phyloP scores from a whole-genome alignment of 2,329 filamentous ascomycete species.

The Colletotrichum sp. region DNA sequence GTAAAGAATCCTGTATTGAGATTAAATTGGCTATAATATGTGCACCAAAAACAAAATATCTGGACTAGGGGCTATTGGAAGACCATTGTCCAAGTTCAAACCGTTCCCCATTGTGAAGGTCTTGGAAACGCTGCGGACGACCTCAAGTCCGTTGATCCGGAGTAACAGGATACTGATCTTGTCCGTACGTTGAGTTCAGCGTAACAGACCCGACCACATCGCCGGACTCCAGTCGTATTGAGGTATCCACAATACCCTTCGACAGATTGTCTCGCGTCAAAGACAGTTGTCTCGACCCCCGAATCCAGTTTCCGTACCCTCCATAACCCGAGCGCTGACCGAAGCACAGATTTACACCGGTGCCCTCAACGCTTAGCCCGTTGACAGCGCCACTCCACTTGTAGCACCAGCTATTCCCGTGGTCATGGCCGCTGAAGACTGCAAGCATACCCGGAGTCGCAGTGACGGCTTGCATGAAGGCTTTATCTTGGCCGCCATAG shows the following conservation, averaged over 20 bases:
- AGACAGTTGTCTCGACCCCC: conserved; percentile 62
- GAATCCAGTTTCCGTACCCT: conserved; percentile 69
- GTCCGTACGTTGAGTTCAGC: conserved; percentile 65
- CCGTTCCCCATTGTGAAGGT: neutral
- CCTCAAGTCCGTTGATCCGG: conserved; percentile 34
- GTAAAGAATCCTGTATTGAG: too few species aligned
- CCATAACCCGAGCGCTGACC: conserved; percentile 73
- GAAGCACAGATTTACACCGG: conserved; percentile 58
- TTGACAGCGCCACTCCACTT: conserved; percentile 46
- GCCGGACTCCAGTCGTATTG: conserved; percentile 65
- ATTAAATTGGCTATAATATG: too few species aligned
- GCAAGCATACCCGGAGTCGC: conserved; percentile 59
- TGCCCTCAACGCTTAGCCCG: conserved; percentile 41
- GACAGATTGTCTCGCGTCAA: conserved; percentile 47
- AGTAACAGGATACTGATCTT: conserved; percentile 55
- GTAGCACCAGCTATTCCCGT: conserved; percentile 65
- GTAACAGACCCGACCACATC: conserved; percentile 54
- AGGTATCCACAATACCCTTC: conserved; percentile 56
- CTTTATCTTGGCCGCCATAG: conserved; percentile 57
- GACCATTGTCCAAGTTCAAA: too few species aligned
- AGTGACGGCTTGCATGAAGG: conserved; percentile 67
- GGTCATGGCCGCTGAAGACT: conserved; percentile 71
- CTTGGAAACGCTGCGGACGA: neutral
- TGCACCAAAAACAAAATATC: too few species aligned
- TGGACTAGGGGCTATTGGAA: too few species aligned